A percentile compares a stretch with the other conserved stretches of the same genome.
Conservation (phyloP, 2,329 filamentous ascomycete species). For the Microsporum audouinii region DNA sequence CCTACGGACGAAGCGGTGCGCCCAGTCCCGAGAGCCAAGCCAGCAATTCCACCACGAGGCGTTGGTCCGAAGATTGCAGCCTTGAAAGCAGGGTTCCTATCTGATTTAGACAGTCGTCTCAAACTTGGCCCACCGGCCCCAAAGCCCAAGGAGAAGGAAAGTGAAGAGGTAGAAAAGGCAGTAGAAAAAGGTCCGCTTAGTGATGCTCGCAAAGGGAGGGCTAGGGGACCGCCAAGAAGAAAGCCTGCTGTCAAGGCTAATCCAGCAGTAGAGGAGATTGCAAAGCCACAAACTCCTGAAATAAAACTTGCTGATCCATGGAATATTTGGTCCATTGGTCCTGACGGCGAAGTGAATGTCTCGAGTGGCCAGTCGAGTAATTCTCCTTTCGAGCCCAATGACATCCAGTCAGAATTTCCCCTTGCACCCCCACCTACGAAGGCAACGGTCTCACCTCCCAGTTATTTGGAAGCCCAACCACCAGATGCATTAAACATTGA, state of each 20-base stretch:
- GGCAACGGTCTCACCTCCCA: neutral
- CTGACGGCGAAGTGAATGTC: conserved; percentile 13
- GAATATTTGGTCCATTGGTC: conserved; percentile 31
- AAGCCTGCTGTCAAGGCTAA: conserved; percentile 46
- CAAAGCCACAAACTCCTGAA: conserved; percentile 21
- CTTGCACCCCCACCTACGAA: neutral
- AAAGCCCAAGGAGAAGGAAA: conserved; percentile 58
- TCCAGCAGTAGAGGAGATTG: conserved; percentile 9
- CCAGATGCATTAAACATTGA: neutral
- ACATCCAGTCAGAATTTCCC: neutral
- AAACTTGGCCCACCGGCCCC: conserved; percentile 69
- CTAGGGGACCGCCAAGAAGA: conserved; percentile 72
- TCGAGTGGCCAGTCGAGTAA: neutral
- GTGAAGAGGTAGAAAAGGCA: conserved; percentile 45
- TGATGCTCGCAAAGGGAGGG: conserved; percentile 83
- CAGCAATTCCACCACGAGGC: conserved; percentile 66
- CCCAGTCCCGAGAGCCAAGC: conserved; percentile 58
- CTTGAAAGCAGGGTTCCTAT: conserved; percentile 83
- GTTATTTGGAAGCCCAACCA: neutral
- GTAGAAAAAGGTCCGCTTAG: conserved; percentile 67
- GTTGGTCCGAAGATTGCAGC: conserved; percentile 78
- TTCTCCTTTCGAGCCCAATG: neutral
- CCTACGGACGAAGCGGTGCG: conserved; percentile 28
- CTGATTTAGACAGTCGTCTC: conserved; percentile 79
- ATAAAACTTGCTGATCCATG: conserved; percentile 30